Conservation (phyloP, 2,329 filamentous ascomycete genomes). For the Fusarium xylarioides region DNA sequence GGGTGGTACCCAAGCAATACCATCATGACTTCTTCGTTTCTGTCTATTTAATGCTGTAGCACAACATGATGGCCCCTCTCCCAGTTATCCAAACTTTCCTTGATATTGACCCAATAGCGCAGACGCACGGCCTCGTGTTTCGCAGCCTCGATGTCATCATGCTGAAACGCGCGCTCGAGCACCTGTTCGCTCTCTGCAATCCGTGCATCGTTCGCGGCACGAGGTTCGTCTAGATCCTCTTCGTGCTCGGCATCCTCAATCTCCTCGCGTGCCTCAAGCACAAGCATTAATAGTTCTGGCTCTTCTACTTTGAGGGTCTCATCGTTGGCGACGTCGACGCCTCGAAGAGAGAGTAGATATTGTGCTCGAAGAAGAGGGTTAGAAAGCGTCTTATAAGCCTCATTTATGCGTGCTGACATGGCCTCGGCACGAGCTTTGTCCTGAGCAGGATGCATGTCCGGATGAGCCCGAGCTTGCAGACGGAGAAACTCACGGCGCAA, state of each 20-base stretch:
- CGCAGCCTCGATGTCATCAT: conserved; percentile 72
- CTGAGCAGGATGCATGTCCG: conserved; percentile 69
- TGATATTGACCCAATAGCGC: conserved; percentile 91
- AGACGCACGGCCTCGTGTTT: conserved; percentile 77
- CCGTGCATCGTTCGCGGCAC: conserved; percentile 72
- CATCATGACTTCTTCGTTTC: not conserved
- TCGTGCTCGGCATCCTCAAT: conserved; percentile 78
- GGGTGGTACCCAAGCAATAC: not conserved
- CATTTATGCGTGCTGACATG: conserved; percentile 85
- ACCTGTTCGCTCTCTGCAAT: conserved; percentile 69
- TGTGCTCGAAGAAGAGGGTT: conserved; percentile 86
- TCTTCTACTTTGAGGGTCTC: conserved; percentile 76
- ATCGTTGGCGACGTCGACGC: conserved; percentile 81
- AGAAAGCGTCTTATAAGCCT: conserved; percentile 86
- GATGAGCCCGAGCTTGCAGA: conserved; percentile 80
- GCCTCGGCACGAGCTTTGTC: conserved; percentile 74
- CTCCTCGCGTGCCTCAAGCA: conserved; percentile 80
- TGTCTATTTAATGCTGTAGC: conserved; percentile 56
- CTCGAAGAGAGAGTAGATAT: conserved; percentile 80
- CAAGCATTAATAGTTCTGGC: conserved; percentile 76
- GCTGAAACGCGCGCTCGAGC: conserved; percentile 71
- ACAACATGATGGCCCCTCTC: conserved; percentile 75
- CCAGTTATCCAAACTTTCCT: conserved; percentile 83
- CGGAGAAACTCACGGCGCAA: conserved; percentile 87
- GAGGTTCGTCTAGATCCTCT: conserved; percentile 68